Percentiles rank a stretch among this genome's conserved stretches.
phyloP scores from a whole-genome alignment of 2,329 filamentous ascomycete genomes.

The Pestalotiopsis sp. region DNA sequence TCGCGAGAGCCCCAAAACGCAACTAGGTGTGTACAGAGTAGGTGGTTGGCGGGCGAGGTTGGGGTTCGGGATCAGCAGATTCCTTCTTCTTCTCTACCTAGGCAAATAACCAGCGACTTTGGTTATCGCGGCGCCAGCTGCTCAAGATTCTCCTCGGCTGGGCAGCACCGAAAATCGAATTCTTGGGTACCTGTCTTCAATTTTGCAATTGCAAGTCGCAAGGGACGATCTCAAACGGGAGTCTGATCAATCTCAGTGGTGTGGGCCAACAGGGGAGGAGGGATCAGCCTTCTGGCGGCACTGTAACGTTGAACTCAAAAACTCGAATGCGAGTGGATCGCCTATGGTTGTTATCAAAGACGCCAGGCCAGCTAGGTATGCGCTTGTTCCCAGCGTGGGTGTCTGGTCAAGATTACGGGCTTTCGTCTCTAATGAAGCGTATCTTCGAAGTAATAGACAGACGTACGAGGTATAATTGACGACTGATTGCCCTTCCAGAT shows the following conservation, averaged over 20 bases:
- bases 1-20: background rate
- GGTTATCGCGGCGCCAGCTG: background rate
- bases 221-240: background rate
- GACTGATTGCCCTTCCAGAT: too few relatives aligned
- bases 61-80: background rate
- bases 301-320: constrained; percentile 14
- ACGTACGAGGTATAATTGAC: background rate
- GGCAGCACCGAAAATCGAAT: background rate
- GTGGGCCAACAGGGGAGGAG: background rate
- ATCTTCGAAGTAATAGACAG: background rate
- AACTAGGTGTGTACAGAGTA: background rate
- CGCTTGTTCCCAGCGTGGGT: constrained; percentile 1
- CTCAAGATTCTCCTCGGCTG: background rate
- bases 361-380: background rate
- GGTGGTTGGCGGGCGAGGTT: background rate
- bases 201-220: background rate
- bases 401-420: background rate
- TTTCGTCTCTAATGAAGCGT: background rate
- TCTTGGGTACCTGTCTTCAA: background rate
- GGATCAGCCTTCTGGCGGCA: constrained; percentile 10
- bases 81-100: background rate
- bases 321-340: constrained; percentile 5
- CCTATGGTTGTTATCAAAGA: background rate
- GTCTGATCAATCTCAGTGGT: background rate
- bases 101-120: background rate